Base-by-base conservation (phyloP, 192 early-diverging fungal genomes). In the Coemansia sp. region DNA sequence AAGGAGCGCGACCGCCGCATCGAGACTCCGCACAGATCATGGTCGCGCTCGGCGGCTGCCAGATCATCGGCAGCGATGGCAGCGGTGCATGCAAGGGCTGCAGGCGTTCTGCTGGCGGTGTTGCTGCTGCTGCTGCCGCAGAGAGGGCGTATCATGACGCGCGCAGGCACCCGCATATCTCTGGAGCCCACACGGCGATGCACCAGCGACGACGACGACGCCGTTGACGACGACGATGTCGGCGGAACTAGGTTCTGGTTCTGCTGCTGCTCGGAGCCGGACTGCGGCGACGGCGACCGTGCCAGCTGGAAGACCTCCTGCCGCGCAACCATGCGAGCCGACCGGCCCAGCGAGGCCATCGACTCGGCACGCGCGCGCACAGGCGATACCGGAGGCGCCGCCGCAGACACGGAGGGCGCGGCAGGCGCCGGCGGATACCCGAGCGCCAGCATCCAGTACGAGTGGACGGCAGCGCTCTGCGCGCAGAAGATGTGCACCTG, bases 401-500 rank as follows among this genome's bases (percentile, higher is more conserved):
- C 10, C 1, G 10, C 3, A 48, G 16, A 48, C 47, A 48, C 1
- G 12, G 47, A 48, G 12, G 47, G 47, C 16, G 47, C 47, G 47
- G 26, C 26, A 26, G 26, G 26, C 26, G 26, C 26, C 26, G 26
- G 26, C 26, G 26, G 70, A 13, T 53, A n/a, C 42, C 64, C 44
- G 11, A 79, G 49, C 59, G 43, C 54, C 9, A 64, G 62, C 5
- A 67, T 65, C 78, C 78, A 81, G 66, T 72, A 66, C 23, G 75
- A 72, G 59, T 81, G 63, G 78, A 75, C 78, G 15, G 68, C 69
- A 1, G 67, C 53, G 7, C 66, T 69, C 21, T 63, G 72, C 38
- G 73, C 71, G 70, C 78, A 81, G 40, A 81, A 72, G 5, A 75
- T 59, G 40, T 75, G 73, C 40, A 75, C 73, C 6, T 72, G 44